phyloP scores from a whole-genome alignment of 495 filamentous ascomycete genomes.

The Cercophora newfieldiana region DNA sequence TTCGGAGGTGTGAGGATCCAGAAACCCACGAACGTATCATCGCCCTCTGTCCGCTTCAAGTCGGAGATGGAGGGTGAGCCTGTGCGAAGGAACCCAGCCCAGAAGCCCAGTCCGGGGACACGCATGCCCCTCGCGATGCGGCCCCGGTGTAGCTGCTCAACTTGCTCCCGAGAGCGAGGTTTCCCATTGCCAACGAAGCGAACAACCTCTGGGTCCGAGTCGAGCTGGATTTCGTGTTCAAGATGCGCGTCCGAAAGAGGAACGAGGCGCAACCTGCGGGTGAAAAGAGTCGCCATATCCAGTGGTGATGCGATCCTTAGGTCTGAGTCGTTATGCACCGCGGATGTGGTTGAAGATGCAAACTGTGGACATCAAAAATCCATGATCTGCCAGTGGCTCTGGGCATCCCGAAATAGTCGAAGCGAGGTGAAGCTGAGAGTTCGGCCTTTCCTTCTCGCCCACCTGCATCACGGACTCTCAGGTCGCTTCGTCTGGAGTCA shows the following conservation, averaged over 20 bases:
- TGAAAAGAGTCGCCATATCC: neutral
- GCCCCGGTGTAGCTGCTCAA: neutral
- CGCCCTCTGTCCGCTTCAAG: neutral
- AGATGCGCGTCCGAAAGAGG: constrained; percentile 12
- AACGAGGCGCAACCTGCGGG: constrained; percentile 11
- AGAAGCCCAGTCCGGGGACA: neutral
- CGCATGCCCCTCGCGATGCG: neutral
- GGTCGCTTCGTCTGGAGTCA: too few relatives aligned
- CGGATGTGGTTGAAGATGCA: neutral
- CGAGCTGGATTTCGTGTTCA: constrained; percentile 12
- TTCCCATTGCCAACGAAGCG: constrained; percentile 9
- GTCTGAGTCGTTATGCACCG: neutral
- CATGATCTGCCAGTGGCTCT: too few relatives aligned
- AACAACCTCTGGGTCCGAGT: constrained; percentile 12
- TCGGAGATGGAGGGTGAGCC: neutral
- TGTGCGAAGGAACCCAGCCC: neutral
- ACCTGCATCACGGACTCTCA: too few relatives aligned
- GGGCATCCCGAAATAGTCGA: too few relatives aligned
- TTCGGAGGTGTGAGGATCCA: neutral
- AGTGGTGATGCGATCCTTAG: neutral
- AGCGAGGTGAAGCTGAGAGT: too few relatives aligned
- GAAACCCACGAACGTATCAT: neutral
- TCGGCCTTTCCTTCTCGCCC: too few relatives aligned
- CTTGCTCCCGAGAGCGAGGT: neutral
- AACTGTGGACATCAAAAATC: too few relatives aligned